phyloP scores from a whole-genome alignment of 352 stramenopile genomes.

The Thraustotheca clavata region DNA sequence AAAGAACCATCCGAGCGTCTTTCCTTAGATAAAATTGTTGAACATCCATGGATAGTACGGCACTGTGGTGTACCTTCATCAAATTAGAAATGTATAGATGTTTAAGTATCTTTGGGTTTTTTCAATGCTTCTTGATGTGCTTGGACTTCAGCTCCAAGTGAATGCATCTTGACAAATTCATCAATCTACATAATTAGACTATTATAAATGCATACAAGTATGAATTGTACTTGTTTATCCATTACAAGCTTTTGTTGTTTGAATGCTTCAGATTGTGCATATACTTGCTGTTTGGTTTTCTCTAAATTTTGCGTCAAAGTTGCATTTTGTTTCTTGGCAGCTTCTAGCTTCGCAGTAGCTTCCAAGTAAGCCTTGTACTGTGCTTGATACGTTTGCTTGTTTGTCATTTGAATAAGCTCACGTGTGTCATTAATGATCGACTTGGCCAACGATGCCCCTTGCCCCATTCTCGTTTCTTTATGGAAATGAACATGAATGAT shows the following conservation, averaged over 20 bases:
- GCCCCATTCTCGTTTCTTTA: too few species aligned
- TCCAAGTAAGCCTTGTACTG: constrained; percentile 17
- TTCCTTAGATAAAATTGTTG: constrained; percentile 84
- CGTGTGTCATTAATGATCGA: constrained; percentile 69
- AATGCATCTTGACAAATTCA: constrained; percentile 17
- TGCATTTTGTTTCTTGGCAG: background rate
- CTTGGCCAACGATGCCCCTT: constrained; percentile 71
- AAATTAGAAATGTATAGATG: background rate
- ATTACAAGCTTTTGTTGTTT: constrained; percentile 13
- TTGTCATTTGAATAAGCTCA: constrained; percentile 74
- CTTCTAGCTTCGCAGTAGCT: constrained; percentile 7
- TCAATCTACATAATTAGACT: constrained; percentile 4
- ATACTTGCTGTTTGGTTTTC: constrained; percentile 12
- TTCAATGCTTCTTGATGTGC: background rate
- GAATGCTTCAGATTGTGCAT: constrained; percentile 6
- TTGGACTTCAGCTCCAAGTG: constrained; percentile 9
- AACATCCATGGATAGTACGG: constrained; percentile 93
- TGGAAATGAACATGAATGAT: too few species aligned
- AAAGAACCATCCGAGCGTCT: constrained; percentile 95
- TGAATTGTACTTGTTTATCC: constrained; percentile 13
- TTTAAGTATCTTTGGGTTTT: background rate
- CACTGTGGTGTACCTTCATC: constrained; percentile 30
- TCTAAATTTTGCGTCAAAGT: constrained; percentile 11
- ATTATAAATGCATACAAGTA: background rate
- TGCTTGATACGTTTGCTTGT: constrained; percentile 40